Conservation (phyloP, 495 filamentous ascomycete genomes). For the Xylaria cubensis region DNA sequence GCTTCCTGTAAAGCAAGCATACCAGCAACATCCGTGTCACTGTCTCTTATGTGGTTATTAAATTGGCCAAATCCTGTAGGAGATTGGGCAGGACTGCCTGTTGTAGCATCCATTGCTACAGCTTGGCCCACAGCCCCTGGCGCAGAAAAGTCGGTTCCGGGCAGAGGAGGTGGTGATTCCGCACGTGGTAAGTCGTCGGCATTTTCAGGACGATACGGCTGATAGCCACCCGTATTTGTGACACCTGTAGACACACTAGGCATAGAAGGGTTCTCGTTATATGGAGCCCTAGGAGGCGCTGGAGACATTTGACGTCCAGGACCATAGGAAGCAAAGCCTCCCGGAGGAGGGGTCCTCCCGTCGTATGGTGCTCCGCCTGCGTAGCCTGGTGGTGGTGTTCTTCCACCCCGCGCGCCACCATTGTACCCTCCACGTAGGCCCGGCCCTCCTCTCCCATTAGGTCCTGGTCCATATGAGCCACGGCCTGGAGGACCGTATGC, state of each 20-base stretch:
- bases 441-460: conserved; percentile 27
- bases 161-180: conserved; percentile 70
- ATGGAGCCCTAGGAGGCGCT: conserved; percentile 45
- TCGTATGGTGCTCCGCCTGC: conserved; percentile 52
- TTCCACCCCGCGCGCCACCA: conserved; percentile 58
- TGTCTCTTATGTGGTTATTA: conserved; percentile 62
- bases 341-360: conserved; percentile 54
- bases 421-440: conserved; percentile 64
- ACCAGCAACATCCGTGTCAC: conserved; percentile 70
- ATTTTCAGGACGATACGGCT: conserved; percentile 51
- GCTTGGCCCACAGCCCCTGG: conserved; percentile 67
- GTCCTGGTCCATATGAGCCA: conserved; percentile 47
- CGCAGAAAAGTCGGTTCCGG: conserved; percentile 52
- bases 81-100: conserved; percentile 56
- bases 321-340: conserved; percentile 47
- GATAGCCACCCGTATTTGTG: conserved; percentile 41
- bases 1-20: conserved; percentile 72
- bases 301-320: conserved; percentile 45
- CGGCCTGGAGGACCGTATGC: conserved; percentile 51
- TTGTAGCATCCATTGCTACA: conserved; percentile 80
- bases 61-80: conserved; percentile 54
- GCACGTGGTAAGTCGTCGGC: conserved; percentile 54
- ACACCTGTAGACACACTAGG: conserved; percentile 36
- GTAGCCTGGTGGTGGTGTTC: conserved; percentile 62
- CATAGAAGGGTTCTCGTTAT: conserved; percentile 42